phyloP scores from a whole-genome alignment of 352 stramenopile species.

The Globisporangium recalcitrans region DNA sequence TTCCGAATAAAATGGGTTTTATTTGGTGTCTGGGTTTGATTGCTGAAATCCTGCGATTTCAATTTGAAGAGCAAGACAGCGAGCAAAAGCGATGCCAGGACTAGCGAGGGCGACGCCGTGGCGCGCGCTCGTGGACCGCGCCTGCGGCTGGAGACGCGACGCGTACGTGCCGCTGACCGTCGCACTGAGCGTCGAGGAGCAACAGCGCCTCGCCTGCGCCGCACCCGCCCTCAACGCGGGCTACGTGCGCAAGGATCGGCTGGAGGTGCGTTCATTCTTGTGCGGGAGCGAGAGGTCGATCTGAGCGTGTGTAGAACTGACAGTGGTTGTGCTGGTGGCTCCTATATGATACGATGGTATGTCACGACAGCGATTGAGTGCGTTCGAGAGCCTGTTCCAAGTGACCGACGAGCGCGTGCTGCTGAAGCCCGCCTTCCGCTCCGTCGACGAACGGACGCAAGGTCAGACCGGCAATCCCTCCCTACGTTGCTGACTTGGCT shows the following conservation, averaged over 20 bases:
- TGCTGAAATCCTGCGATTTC: no score
- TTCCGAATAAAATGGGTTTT: no score
- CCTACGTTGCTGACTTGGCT: not conserved
- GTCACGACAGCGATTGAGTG: conserved; percentile 30
- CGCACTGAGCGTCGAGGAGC: conserved; percentile 32
- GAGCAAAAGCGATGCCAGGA: conserved; percentile 15
- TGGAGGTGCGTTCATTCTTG: conserved; percentile 20
- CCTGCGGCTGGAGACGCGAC: conserved; percentile 38
- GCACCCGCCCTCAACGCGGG: conserved; percentile 16
- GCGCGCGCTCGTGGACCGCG: conserved; percentile 29
- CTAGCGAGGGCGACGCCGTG: not conserved
- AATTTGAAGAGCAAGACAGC: not conserved
- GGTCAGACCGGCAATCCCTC: not conserved
- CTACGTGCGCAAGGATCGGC: conserved; percentile 29
- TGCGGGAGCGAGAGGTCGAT: not conserved
- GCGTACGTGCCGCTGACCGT: conserved; percentile 48
- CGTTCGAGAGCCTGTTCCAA: conserved; percentile 29
- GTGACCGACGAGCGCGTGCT: conserved; percentile 27
- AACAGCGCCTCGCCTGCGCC: conserved; percentile 4
- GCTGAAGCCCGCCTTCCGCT: conserved; percentile 26
- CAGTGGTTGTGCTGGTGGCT: not conserved
- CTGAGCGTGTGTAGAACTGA: not conserved
- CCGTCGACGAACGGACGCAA: conserved; percentile 26
- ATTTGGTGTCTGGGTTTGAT: no score
- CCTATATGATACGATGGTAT: no score